Conservation (phyloP, 2,329 filamentous ascomycete genomes). For the Ceratocystis smalleyi region DNA sequence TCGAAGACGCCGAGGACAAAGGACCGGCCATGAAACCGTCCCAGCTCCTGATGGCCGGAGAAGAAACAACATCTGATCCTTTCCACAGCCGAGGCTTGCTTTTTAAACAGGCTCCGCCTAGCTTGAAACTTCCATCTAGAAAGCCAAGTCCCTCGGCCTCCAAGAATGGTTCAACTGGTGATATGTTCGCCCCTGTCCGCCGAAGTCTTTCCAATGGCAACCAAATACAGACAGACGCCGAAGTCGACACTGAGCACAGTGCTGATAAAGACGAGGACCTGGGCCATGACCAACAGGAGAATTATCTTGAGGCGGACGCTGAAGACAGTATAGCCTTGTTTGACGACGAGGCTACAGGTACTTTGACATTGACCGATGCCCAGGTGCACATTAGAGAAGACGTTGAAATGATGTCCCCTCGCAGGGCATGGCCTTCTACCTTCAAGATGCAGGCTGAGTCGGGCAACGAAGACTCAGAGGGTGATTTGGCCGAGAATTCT, state of each 20-base stretch:
- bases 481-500: not conserved
- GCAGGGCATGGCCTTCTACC: not conserved
- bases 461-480: not conserved
- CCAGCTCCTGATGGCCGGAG: slow-evolving; percentile 26
- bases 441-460: slow-evolving; percentile 2
- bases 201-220: slow-evolving; percentile 5
- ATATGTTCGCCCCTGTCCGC: slow-evolving; percentile 16
- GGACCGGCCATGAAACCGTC: slow-evolving; percentile 19
- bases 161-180: slow-evolving; percentile 14
- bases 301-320: not conserved
- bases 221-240: not conserved
- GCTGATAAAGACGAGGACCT: not conserved
- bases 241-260: slow-evolving; percentile 14
- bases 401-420: slow-evolving; percentile 14
- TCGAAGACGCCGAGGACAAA: not conserved
- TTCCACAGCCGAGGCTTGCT: slow-evolving; percentile 5
- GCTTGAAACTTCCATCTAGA: slow-evolving; percentile 13
- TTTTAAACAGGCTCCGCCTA: slow-evolving; percentile 14
- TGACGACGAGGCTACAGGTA: slow-evolving; percentile 17
- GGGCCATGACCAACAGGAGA: too few species aligned
- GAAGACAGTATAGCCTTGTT: slow-evolving; percentile 13
- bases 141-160: slow-evolving; percentile 2
- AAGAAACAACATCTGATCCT: slow-evolving; percentile 18
- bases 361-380: slow-evolving; percentile 9
- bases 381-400: slow-evolving; percentile 13